Conservation (phyloP, 805 yeast species). For the Hanseniaspora valbyensis region DNA sequence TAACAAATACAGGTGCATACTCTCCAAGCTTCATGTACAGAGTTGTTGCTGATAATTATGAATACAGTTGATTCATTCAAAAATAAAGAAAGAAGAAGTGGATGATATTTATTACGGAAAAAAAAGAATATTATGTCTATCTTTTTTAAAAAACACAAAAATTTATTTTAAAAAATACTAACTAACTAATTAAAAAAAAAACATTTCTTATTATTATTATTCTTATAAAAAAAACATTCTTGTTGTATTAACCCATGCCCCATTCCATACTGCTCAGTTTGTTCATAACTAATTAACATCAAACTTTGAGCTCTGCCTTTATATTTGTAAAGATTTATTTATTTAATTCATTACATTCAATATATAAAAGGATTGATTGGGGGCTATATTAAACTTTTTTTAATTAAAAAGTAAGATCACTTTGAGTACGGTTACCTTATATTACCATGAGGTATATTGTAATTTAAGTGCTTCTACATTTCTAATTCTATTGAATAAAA, state of each 20-base stretch:
- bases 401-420: conserved; percentile 3
- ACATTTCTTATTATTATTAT: neutral
- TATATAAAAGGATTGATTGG: conserved; percentile 8
- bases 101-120: conserved; percentile 3
- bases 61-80: conserved; percentile 60
- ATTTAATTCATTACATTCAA: neutral
- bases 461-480: conserved; percentile 15
- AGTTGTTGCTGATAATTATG: conserved; percentile 87
- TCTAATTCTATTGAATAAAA: no score
- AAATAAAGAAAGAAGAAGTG: conserved; percentile 34
- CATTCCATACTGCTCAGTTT: conserved; percentile 16
- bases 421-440: conserved; percentile 16
- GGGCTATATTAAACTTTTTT: conserved; percentile 9
- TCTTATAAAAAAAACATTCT: neutral
- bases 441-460: conserved; percentile 13
- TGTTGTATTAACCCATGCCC: conserved; percentile 6
- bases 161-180: neutral
- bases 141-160: no score
- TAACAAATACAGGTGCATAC: conserved; percentile 92
- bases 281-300: neutral
- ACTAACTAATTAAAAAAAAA: neutral
- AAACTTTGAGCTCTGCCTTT: conserved; percentile 15
- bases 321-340: neutral
- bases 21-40: conserved; percentile 94
- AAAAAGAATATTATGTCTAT: neutral